phyloP scores from a whole-genome alignment of 2,329 filamentous ascomycete species.

The Fusarium luffae region DNA sequence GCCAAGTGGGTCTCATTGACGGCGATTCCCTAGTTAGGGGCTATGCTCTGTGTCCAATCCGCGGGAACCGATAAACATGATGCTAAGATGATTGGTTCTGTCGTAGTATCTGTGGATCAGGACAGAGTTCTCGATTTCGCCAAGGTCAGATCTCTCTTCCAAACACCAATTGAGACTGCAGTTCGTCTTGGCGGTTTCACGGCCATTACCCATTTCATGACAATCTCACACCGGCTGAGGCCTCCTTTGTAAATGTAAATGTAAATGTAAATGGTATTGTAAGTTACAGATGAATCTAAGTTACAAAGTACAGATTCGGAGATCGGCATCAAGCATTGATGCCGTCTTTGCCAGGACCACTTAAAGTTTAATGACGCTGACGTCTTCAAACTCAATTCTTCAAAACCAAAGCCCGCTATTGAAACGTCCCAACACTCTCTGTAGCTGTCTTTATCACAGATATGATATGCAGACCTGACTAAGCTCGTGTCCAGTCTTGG shows the following conservation, averaged over 20 bases:
- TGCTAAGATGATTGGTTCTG: constrained; percentile 7
- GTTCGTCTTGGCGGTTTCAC: background rate
- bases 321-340: background rate
- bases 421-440: background rate
- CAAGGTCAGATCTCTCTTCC: background rate
- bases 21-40: constrained; percentile 20
- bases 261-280: no score
- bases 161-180: background rate
- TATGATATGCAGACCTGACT: background rate
- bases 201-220: background rate
- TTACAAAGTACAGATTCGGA: background rate
- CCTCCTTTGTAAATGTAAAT: background rate
- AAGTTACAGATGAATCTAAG: background rate
- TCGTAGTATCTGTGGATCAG: background rate
- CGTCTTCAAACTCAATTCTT: background rate
- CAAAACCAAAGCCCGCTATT: background rate
- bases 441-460: background rate
- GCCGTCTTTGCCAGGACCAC: background rate
- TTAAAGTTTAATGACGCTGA: background rate
- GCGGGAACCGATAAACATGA: background rate
- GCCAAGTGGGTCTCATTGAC: constrained; percentile 5
- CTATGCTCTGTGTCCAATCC: background rate
- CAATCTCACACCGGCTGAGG: background rate
- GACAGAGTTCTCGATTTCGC: background rate
- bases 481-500: background rate